Evolutionary conservation across 2,329 filamentous ascomycete species (phyloP).

Genomic region (Penicillium janthinellum): DNA sequence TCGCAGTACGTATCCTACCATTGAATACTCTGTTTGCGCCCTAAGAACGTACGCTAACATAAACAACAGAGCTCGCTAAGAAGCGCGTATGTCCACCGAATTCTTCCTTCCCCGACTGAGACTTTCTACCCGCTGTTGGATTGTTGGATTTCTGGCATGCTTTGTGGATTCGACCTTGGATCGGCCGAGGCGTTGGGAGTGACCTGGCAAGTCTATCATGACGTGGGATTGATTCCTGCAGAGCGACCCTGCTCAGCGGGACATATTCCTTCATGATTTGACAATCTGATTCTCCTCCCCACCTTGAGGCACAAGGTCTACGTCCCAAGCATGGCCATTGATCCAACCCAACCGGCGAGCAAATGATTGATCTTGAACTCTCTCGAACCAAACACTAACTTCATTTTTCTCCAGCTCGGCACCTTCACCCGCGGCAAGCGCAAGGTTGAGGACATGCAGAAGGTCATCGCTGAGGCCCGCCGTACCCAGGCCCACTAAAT

Average conservation of each 20-base stretch:
- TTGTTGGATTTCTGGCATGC: not conserved
- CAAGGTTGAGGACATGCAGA: conserved; percentile 99
- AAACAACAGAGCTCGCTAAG: conserved; percentile 78
- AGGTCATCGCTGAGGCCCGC: conserved; percentile 96
- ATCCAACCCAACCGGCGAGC: not conserved
- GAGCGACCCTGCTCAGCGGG: not conserved
- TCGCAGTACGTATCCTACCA: conserved; percentile 54
- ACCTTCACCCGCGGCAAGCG: conserved; percentile 98
- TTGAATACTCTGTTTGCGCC: not conserved
- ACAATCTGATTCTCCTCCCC: not conserved
- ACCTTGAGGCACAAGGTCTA: not conserved
- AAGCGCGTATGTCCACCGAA: conserved; percentile 73
- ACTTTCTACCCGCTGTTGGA: not conserved
- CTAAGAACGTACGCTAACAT: not conserved
- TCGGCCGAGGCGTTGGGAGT: not conserved
- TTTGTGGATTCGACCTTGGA: not conserved
- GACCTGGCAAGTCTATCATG: not conserved
- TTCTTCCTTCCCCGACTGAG: not conserved
- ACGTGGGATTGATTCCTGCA: not conserved
- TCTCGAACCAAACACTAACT: conserved; percentile 21
- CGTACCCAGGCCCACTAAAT: conserved; percentile 67
- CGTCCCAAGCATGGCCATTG: not conserved
- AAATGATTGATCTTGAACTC: not conserved
- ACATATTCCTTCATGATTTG: not conserved
- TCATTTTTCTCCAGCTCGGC: conserved; percentile 68